A percentile compares a stretch with the other conserved stretches of the same genome.
phyloP scores from a whole-genome alignment of 805 yeast genomes.

The Ogataea trehalophila region DNA sequence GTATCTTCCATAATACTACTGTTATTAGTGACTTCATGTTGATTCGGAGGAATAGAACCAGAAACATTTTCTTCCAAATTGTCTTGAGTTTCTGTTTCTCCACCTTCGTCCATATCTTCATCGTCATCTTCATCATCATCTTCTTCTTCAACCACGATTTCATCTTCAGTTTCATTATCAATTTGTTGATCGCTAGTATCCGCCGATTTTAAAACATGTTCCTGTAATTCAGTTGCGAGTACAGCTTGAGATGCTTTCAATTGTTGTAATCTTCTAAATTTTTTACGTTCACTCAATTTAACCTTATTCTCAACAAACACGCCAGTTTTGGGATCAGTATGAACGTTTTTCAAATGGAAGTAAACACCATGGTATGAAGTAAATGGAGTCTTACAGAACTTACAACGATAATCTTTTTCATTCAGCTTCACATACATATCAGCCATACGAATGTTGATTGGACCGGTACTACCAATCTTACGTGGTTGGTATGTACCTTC shows the following conservation, averaged over 20 bases:
- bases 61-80: not conserved
- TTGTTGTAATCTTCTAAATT: slow-evolving; percentile 1
- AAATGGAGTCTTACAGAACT: slow-evolving; percentile 14
- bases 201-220: not conserved
- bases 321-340: slow-evolving; percentile 16
- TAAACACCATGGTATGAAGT: slow-evolving; percentile 22
- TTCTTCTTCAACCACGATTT: not conserved
- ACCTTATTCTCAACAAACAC: slow-evolving; percentile 11
- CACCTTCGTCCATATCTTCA: not conserved
- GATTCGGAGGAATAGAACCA: not conserved
- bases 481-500: not conserved
- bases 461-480: slow-evolving; percentile 11
- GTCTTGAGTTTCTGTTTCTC: not conserved
- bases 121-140: not conserved
- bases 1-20: no score
- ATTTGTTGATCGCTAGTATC: not conserved
- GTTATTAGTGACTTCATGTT: no score
- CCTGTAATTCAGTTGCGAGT: not conserved
- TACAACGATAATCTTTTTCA: slow-evolving; percentile 14
- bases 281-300: slow-evolving; percentile 8
- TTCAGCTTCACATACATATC: slow-evolving; percentile 14
- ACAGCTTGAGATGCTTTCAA: not conserved
- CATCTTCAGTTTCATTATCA: not conserved
- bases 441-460: slow-evolving; percentile 13
- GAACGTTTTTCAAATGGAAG: slow-evolving; percentile 19